phyloP scores from a whole-genome alignment of 345 rosid genomes.

The Eutrema japonicum region DNA sequence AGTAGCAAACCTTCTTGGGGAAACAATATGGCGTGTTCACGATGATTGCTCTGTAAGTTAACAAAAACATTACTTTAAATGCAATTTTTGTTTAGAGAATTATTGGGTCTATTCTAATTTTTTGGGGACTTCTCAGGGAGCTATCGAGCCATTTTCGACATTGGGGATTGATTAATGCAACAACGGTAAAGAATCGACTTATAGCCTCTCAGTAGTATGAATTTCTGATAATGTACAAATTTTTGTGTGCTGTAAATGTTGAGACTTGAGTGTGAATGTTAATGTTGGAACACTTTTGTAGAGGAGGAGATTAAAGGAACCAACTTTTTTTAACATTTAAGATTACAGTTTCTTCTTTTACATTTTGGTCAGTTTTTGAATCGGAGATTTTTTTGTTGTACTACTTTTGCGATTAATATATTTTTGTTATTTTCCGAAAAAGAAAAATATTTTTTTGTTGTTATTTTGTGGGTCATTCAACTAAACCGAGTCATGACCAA shows the following conservation, averaged over 20 bases:
- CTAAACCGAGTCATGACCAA: no score
- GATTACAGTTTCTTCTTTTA: not conserved
- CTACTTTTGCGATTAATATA: no score
- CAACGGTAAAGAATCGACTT: conserved; percentile 12
- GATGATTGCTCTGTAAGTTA: conserved; percentile 93
- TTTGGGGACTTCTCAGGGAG: conserved; percentile 61
- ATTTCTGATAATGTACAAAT: conserved; percentile 29
- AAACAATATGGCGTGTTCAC: conserved; percentile 97
- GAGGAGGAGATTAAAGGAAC: conserved; percentile 12
- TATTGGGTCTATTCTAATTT: conserved; percentile 27
- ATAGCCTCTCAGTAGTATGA: conserved; percentile 3
- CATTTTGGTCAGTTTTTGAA: no score
- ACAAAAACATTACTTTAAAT: conserved; percentile 37
- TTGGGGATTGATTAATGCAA: conserved; percentile 70
- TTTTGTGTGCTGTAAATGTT: conserved; percentile 32
- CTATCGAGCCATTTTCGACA: conserved; percentile 73
- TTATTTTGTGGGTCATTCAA: no score
- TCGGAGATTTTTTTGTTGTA: no score
- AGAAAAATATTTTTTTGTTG: no score
- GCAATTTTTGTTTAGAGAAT: not conserved
- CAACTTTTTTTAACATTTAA: not conserved
- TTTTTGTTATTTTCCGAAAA: no score
- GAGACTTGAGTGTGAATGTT: conserved; percentile 26
- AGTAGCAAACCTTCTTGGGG: conserved; percentile 94
- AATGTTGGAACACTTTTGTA: conserved; percentile 25